Base-by-base conservation (phyloP, 2,329 filamentous ascomycete genomes). In the Aureobasidium pullulans region DNA sequence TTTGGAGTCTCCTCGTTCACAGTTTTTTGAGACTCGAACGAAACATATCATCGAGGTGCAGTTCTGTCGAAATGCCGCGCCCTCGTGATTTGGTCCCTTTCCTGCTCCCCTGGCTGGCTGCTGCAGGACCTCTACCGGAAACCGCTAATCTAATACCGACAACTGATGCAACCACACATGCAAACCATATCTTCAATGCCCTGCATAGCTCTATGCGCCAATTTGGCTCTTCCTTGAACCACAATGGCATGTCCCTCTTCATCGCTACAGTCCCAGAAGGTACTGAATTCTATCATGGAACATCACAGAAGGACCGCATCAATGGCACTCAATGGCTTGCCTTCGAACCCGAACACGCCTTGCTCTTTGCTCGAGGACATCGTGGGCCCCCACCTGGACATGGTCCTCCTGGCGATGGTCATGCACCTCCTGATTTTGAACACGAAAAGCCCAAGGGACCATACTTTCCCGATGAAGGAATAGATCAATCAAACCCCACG, bases 231-330 rank as follows among this genome's bases (percentile, higher is more conserved):
- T 85, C 86, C 0, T 68, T 89, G 2, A 80, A 88, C 61, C 88
- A 91, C 71, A 91, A 91, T 68, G 88, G 88, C 59, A 85, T 91
- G 78, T 84, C 84, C 1, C 79, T 88, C 64, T 88, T 90, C 65
- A 76, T 86, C 0, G 86, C 81, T 1, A 80, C 78, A 0, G 79
- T 91, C 0, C 86, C 87, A 0, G 74, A 76, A 16, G 86, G 84
- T 3, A 86, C 84, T 0, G 73, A 85, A 37, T 70, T 90, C 9
- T 89, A 90, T 66, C 88, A 91, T 67, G 88, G 88, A 11, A 79
- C 78, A 0, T 64, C 64, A 8, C 69, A 66, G 0, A 64, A 74
- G 0, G 70, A 78, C 1, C 74, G 77, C 0, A 78, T 88, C 0
- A 70, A 72, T 2, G 79, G 77, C 0, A 80, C 78, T 3, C 84